A percentile compares a stretch with the other conserved stretches of the same genome.
Conservation (phyloP, 768 basidiomycete species). For the Sporobolomyces roseus region DNA sequence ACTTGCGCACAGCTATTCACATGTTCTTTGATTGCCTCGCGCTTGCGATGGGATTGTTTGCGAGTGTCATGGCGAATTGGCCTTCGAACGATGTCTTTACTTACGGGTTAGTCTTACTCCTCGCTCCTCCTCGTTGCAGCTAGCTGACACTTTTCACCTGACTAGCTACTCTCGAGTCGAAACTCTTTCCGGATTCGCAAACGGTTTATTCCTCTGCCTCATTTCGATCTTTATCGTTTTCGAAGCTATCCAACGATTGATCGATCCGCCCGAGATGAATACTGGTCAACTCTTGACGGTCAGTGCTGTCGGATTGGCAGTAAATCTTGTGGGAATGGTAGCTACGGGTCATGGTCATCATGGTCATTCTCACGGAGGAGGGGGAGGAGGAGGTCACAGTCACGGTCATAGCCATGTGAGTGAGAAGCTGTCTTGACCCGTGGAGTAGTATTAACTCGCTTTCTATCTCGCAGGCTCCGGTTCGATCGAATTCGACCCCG, state of each 20-base stretch:
- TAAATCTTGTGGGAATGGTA: slow-evolving; percentile 97
- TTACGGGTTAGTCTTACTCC: slow-evolving; percentile 64
- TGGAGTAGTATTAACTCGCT: neutral
- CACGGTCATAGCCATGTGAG: slow-evolving; percentile 31
- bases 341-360: slow-evolving; percentile 68
- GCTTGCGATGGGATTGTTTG: slow-evolving; percentile 88
- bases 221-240: slow-evolving; percentile 98
- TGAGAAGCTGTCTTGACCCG: neutral
- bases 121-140: slow-evolving; percentile 5
- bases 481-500: slow-evolving; percentile 26
- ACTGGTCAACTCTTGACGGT: slow-evolving; percentile 86
- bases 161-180: slow-evolving; percentile 88
- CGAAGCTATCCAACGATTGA: slow-evolving; percentile 90
- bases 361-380: slow-evolving; percentile 45
- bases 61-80: slow-evolving; percentile 98
- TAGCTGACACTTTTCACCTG: neutral
- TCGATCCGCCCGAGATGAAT: slow-evolving; percentile 83
- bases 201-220: slow-evolving; percentile 86
- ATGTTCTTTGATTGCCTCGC: slow-evolving; percentile 99
- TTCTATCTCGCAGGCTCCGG: neutral
- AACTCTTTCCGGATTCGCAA: slow-evolving; percentile 95
- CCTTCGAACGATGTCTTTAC: slow-evolving; percentile 89
- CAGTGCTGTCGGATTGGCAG: slow-evolving; percentile 78
- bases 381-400: slow-evolving; percentile 20
- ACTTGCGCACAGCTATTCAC: slow-evolving; percentile 74